Conservation (phyloP, 1,284 basidiomycete species). For the Sporisorium exsertum region DNA sequence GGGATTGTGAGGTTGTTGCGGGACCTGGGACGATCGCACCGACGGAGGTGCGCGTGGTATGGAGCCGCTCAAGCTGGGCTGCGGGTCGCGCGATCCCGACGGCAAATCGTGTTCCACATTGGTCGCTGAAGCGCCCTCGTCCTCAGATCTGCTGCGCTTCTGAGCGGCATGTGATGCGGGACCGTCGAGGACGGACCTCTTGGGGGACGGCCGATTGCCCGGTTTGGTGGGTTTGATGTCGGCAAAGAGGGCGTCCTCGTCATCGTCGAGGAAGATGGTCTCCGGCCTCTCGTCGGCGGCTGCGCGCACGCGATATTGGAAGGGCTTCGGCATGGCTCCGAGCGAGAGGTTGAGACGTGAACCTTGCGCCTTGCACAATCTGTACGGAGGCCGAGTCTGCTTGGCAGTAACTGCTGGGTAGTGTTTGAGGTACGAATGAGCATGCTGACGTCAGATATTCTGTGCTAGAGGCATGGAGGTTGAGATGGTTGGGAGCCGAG, state of each 20-base stretch:
- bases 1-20: not conserved
- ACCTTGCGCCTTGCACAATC: not conserved
- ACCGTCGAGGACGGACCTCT: conserved; percentile 5
- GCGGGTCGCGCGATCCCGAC: conserved; percentile 10
- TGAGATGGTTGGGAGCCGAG: not conserved
- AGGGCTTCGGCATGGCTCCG: conserved; percentile 3
- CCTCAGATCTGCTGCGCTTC: conserved; percentile 9
- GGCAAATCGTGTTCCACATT: not conserved
- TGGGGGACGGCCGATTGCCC: conserved; percentile 15
- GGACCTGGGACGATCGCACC: not conserved
- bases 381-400: not conserved
- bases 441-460: not conserved
- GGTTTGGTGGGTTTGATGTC: conserved; percentile 1
- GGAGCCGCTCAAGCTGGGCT: conserved; percentile 19
- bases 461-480: not conserved
- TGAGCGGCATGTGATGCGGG: not conserved
- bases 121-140: not conserved
- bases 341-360: not conserved
- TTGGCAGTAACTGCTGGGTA: not conserved
- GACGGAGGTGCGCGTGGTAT: not conserved
- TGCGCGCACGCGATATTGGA: conserved; percentile 5
- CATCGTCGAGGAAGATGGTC: conserved; percentile 26
- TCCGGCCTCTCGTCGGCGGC: conserved; percentile 17
- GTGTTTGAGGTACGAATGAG: not conserved
- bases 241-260: conserved; percentile 14